Conservation (phyloP, 2,329 filamentous ascomycete species). For the Verticillium isaacii region DNA sequence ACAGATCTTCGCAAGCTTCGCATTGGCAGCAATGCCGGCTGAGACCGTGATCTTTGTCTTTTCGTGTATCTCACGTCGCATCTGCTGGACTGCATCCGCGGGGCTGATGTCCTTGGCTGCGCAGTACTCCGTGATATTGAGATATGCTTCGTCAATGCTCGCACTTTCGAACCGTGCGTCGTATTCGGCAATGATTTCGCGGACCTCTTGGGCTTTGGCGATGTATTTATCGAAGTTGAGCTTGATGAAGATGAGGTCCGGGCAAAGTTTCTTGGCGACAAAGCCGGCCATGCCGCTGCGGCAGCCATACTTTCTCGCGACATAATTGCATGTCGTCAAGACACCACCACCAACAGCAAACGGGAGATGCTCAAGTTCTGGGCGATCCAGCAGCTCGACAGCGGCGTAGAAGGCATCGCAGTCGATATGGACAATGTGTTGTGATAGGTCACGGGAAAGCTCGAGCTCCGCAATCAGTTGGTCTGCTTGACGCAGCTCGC, state of each 20-base stretch:
- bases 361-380: constrained; percentile 78
- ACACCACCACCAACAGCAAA: constrained; percentile 80
- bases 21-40: constrained; percentile 89
- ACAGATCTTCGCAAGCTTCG: constrained; percentile 90
- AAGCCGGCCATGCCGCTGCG: constrained; percentile 95
- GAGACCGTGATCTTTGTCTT: constrained; percentile 83
- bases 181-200: constrained; percentile 78
- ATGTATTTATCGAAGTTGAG: constrained; percentile 89
- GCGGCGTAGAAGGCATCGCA: constrained; percentile 98
- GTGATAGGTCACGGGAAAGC: constrained; percentile 70
- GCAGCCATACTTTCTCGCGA: constrained; percentile 83
- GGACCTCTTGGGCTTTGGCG: constrained; percentile 83
- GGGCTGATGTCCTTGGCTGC: constrained; percentile 60
- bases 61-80: constrained; percentile 72
- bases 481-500: constrained; percentile 72
- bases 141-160: constrained; percentile 92
- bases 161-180: constrained; percentile 89
- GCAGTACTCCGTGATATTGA: constrained; percentile 92
- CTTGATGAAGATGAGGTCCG: constrained; percentile 74
- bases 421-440: constrained; percentile 85
- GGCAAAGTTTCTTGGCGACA: constrained; percentile 91
- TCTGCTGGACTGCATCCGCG: constrained; percentile 68
- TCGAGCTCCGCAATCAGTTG: constrained; percentile 79
- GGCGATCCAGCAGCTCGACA: constrained; percentile 79
- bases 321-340: constrained; percentile 73